phyloP scores from a whole-genome alignment of 176 grass and related monocot species.

The Oryza officinalis region DNA sequence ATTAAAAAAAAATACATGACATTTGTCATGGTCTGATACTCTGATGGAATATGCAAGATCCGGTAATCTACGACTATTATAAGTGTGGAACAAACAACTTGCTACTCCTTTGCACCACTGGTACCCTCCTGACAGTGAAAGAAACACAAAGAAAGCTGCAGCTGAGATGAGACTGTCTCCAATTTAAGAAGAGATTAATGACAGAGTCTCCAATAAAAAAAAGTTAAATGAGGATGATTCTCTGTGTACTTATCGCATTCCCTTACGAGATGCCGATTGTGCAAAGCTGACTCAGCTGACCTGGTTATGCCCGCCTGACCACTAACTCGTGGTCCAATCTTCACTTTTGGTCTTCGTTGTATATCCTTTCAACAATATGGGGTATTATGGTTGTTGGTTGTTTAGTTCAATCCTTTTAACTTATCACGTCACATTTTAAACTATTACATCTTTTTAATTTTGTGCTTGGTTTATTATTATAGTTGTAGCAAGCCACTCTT shows the following conservation, averaged over 20 bases:
- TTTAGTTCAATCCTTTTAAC: no score
- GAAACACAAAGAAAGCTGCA: not conserved
- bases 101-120: not conserved
- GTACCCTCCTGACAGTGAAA: not conserved
- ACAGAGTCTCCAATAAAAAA: not conserved
- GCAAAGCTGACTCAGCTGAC: slow-evolving; percentile 35
- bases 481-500: no score
- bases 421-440: no score
- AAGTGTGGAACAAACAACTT: slow-evolving; percentile 17
- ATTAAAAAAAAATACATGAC: not conserved
- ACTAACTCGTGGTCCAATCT: not conserved
- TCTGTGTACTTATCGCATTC: not conserved
- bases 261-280: not conserved
- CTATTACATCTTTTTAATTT: no score
- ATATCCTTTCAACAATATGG: not conserved
- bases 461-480: no score
- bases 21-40: not conserved
- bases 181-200: not conserved
- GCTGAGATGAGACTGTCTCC: not conserved
- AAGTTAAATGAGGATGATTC: not conserved
- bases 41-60: not conserved
- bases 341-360: slow-evolving; percentile 26
- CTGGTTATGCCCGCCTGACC: slow-evolving; percentile 6
- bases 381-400: no score
- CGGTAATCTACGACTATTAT: not conserved